Conservation (phyloP, 1,284 basidiomycete species). For the Agroathelia rolfsii region DNA sequence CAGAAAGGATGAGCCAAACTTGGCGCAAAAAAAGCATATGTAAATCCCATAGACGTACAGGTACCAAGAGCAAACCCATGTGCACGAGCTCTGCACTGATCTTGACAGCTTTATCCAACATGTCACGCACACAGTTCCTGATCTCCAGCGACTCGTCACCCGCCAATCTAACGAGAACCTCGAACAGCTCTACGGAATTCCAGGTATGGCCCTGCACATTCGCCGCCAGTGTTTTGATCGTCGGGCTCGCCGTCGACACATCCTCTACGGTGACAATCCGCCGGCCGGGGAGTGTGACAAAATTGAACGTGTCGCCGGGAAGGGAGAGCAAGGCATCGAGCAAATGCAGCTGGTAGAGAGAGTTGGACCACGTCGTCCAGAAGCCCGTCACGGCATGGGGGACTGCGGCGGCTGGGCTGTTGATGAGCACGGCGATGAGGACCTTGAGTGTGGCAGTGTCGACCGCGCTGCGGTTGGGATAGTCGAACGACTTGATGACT, state of each 20-base stretch:
- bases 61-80: slow-evolving; percentile 86
- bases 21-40: background rate
- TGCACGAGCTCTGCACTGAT: slow-evolving; percentile 92
- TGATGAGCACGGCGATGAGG: slow-evolving; percentile 69
- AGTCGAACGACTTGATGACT: slow-evolving; percentile 72
- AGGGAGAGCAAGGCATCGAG: slow-evolving; percentile 83
- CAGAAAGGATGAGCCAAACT: slow-evolving; percentile 4
- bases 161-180: slow-evolving; percentile 74
- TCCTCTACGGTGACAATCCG: slow-evolving; percentile 82
- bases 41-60: slow-evolving; percentile 42
- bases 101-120: slow-evolving; percentile 87
- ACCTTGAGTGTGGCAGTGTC: slow-evolving; percentile 78
- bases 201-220: slow-evolving; percentile 86
- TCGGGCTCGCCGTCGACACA: slow-evolving; percentile 74
- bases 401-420: slow-evolving; percentile 59
- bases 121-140: slow-evolving; percentile 69
- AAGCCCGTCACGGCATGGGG: slow-evolving; percentile 73
- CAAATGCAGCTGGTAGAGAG: slow-evolving; percentile 78
- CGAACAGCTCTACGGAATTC: slow-evolving; percentile 90
- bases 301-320: slow-evolving; percentile 84
- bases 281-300: slow-evolving; percentile 74
- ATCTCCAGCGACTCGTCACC: slow-evolving; percentile 67
- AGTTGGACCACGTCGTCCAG: slow-evolving; percentile 79
- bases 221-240: slow-evolving; percentile 75
- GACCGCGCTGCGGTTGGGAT: slow-evolving; percentile 66